Percentiles rank a stretch among this genome's conserved stretches.
Evolutionary conservation across 164 flowering plant species (phyloP).

Genomic region (Cinnamomum micranthum): DNA sequence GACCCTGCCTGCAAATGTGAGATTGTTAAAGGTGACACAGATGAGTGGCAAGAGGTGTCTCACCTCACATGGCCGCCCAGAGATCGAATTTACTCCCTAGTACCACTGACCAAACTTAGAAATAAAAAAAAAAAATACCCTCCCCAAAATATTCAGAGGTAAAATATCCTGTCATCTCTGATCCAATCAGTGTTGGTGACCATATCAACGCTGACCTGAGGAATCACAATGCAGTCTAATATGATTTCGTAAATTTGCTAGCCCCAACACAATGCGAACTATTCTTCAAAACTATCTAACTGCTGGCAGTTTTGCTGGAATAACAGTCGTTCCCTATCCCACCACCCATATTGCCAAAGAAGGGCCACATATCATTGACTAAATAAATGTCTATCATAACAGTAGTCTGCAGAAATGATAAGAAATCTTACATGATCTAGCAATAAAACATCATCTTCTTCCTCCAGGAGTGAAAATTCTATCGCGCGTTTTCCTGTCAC

Average conservation of each 20-base stretch:
- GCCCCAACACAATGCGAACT: neutral
- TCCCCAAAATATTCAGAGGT: neutral
- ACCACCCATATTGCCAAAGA: neutral
- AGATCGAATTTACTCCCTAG: too few relatives aligned
- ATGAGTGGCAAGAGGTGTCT: too few relatives aligned
- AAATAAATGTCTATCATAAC: neutral
- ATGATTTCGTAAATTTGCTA: neutral
- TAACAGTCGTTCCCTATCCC: neutral
- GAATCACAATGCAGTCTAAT: neutral
- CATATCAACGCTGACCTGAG: neutral
- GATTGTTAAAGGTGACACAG: neutral
- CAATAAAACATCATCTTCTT: slow-evolving; percentile 78
- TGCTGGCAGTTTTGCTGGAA: neutral
- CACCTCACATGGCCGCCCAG: too few relatives aligned
- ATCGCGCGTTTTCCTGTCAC: slow-evolving; percentile 86
- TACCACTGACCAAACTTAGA: neutral
- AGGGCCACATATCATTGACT: neutral
- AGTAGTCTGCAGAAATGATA: slow-evolving; percentile 21
- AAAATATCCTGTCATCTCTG: neutral
- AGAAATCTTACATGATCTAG: slow-evolving; percentile 77
- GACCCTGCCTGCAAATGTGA: neutral
- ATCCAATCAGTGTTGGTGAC: neutral
- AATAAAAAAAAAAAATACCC: neutral
- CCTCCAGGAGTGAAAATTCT: slow-evolving; percentile 86
- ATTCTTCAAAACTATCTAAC: neutral